phyloP scores from a whole-genome alignment of 2,329 filamentous ascomycete genomes.

The Colletotrichum cordylinicola region DNA sequence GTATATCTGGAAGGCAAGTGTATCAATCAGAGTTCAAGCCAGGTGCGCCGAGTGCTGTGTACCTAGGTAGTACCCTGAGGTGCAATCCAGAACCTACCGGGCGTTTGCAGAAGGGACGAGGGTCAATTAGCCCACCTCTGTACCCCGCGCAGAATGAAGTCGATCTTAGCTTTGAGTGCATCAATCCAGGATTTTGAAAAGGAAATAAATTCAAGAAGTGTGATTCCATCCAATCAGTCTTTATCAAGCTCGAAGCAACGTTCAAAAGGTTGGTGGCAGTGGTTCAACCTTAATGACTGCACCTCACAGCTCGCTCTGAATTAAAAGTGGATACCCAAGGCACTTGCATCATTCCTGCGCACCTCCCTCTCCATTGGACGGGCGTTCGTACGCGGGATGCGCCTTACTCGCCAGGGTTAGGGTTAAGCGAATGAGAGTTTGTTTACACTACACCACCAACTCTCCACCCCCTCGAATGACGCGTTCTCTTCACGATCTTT shows the following conservation, averaged over 20 bases:
- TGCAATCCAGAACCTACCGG: neutral
- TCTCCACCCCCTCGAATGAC: neutral
- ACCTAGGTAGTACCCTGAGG: neutral
- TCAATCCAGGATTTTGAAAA: neutral
- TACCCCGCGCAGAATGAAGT: neutral
- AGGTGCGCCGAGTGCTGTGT: neutral
- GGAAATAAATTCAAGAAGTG: neutral
- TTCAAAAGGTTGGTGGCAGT: neutral
- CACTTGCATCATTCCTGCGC: neutral
- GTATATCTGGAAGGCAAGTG: neutral
- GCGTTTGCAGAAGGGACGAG: neutral
- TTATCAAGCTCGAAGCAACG: neutral
- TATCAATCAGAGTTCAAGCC: neutral
- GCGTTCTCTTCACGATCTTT: neutral
- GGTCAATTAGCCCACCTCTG: neutral
- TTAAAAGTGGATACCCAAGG: neutral
- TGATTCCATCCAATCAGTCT: neutral
- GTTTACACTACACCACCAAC: neutral
- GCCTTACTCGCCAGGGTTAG: slow-evolving; percentile 8
- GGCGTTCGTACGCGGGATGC: neutral
- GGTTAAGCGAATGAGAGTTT: neutral
- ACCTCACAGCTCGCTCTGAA: neutral
- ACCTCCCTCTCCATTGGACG: neutral
- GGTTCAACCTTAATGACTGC: neutral
- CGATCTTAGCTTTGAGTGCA: neutral